Conservation (phyloP, 148 eudicot genomes). For the Salicornia ramosissima region DNA sequence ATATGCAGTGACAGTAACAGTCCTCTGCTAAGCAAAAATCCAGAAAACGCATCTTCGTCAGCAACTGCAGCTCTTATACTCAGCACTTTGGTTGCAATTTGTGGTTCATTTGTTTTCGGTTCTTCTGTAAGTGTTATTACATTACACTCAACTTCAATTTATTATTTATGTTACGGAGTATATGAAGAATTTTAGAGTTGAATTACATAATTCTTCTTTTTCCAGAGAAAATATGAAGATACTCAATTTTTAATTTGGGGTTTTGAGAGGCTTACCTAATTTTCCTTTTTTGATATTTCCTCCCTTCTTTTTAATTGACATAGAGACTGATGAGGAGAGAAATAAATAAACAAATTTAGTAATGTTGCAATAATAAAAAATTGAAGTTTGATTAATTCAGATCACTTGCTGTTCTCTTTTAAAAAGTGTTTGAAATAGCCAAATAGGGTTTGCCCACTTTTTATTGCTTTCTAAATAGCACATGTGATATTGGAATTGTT, state of each 20-base stretch:
- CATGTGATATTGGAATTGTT: too few species aligned
- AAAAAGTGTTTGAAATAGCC: neutral
- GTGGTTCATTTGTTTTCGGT: constrained; percentile 76
- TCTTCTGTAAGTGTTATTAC: constrained; percentile 47
- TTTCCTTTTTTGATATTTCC: neutral
- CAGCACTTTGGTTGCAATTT: constrained; percentile 61
- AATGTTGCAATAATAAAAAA: too few species aligned
- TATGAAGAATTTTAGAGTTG: too few species aligned
- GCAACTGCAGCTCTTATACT: constrained; percentile 40
- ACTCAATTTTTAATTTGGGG: neutral
- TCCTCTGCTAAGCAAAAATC: constrained; percentile 17
- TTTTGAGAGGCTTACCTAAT: neutral
- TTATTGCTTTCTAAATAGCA: neutral
- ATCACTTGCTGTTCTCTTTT: neutral
- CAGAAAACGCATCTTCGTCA: neutral
- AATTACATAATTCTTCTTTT: too few species aligned
- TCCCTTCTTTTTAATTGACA: too few species aligned
- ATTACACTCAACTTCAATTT: neutral
- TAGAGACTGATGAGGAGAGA: too few species aligned
- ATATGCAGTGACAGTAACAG: neutral
- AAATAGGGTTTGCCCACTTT: neutral
- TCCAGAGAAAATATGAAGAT: too few species aligned
- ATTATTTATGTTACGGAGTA: neutral
- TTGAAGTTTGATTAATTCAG: neutral
- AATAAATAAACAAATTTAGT: too few species aligned